Base-by-base conservation (phyloP, 768 basidiomycete species). In the Tulasnella calospora region DNA sequence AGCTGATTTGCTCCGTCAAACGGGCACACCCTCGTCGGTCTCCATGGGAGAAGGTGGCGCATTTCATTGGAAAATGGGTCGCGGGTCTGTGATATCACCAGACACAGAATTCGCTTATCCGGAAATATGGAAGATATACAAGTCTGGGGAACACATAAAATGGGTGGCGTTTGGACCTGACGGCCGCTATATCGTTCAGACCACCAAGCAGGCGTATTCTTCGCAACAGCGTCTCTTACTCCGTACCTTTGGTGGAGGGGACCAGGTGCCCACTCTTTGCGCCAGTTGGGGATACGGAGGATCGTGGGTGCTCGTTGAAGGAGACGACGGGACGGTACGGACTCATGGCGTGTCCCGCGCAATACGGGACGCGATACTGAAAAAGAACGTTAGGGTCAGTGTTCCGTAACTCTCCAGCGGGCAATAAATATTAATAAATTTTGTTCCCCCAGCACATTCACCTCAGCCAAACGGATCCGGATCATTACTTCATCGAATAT, bases 1-100 rank as follows among this genome's bases (percentile, higher is more conserved):
- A 8, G 73, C 40, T 44, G 44, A 35, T 13, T 35, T 35, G 38
- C 38, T 74, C 3, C 38, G 33, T 6, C 44, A 47, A 74, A 44
- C 38, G 1, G 73, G 44, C 33, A 41, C 73, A 21, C 33, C 51
- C 10, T 74, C 44, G 4, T 74, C 73, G 0, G 38, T 74, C 13
- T 74, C 73, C 5, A 74, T 74, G 40, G 73, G 73, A n/a, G 73
- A 74, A 55, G 73, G 73, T 30, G 73, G 73, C 21, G 73, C 73
- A 9, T 74, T 47, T 21, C 51, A 47, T 33, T 74, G 73, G 73
- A 74, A 74, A 35, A 55, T 44, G 33, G n/a, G 17, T 7, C 44
- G 73, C 27, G 61, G 33, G 1, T 67, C 61, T 33, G 33, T 44
- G 44, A 55, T 74, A 74, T 47, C 73, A 19, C 73, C 38, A 21